These are phyloP conservation scores for Mortierella hygrophila DNA, from an alignment of 192 early-diverging fungal species.

Conservation along the genomic window DNA sequence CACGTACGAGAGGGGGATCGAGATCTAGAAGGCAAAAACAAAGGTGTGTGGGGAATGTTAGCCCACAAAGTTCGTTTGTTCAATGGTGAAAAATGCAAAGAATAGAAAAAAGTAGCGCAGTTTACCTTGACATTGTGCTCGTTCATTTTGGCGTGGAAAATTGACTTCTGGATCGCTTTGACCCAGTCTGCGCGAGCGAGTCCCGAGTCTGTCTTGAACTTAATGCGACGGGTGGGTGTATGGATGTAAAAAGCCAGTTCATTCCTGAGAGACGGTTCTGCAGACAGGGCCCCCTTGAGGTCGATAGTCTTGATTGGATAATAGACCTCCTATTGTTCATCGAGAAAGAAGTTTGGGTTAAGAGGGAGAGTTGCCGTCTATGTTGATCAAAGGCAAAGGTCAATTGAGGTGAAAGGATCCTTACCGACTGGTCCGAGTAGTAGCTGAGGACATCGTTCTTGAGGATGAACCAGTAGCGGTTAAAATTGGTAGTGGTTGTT, in stretches of 20 bases:
- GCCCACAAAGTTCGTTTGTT: neutral
- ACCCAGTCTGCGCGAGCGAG: slow-evolving; percentile 70
- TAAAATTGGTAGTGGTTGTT: slow-evolving; percentile 46
- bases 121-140: slow-evolving; percentile 67
- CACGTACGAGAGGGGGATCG: slow-evolving; percentile 67
- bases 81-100: neutral
- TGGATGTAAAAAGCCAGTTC: slow-evolving; percentile 60
- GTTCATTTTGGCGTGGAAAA: slow-evolving; percentile 69
- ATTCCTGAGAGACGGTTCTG: slow-evolving; percentile 55
- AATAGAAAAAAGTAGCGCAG: neutral
- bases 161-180: slow-evolving; percentile 65
- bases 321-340: slow-evolving; percentile 60
- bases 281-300: slow-evolving; percentile 65
- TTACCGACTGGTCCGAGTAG: slow-evolving; percentile 66
- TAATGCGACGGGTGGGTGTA: slow-evolving; percentile 59
- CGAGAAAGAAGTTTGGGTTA: neutral
- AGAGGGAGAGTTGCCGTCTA: neutral
- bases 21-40: slow-evolving; percentile 32
- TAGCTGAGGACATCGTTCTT: slow-evolving; percentile 69
- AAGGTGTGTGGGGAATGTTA: neutral
- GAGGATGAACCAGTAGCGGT: slow-evolving; percentile 71
- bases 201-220: slow-evolving; percentile 71
- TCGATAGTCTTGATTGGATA: slow-evolving; percentile 70
- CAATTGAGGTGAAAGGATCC: neutral
- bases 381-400: neutral